Percentiles rank a stretch among this genome's conserved stretches.
These are phyloP conservation scores for Lasiodiplodia theobromae DNA, from an alignment of 2,329 filamentous ascomycete species.

Conservation along the genomic window DNA sequence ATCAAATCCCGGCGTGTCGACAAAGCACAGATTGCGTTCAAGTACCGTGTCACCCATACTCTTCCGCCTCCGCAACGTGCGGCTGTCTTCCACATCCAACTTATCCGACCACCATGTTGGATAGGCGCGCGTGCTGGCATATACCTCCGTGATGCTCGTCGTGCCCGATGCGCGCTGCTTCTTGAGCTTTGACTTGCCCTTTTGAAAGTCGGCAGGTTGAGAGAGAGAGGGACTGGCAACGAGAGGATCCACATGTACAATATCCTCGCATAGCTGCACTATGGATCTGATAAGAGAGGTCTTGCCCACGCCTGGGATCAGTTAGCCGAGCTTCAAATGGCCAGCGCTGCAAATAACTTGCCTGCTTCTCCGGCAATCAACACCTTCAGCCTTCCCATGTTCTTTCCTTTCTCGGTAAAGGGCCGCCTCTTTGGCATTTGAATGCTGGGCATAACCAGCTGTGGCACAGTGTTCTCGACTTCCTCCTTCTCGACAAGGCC, in stretches of 20 bases:
- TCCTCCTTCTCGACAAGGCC: constrained; percentile 42
- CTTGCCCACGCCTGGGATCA: constrained; percentile 75
- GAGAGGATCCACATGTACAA: constrained; percentile 86
- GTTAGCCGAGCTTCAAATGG: constrained; percentile 30
- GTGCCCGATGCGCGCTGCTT: constrained; percentile 21
- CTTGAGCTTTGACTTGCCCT: constrained; percentile 39
- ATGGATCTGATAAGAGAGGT: constrained; percentile 89
- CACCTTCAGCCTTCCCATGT: constrained; percentile 86
- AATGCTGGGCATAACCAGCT: constrained; percentile 98
- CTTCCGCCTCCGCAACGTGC: constrained; percentile 63
- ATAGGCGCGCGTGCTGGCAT: constrained; percentile 66
- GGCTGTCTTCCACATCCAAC: constrained; percentile 71
- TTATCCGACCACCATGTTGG: constrained; percentile 80
- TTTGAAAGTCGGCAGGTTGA: constrained; percentile 35
- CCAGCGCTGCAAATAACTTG: constrained; percentile 45
- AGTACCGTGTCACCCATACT: constrained; percentile 79
- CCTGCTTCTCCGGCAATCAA: constrained; percentile 81
- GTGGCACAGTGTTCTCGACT: constrained; percentile 62
- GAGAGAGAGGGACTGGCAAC: constrained; percentile 37
- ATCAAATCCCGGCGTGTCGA: constrained; percentile 78
- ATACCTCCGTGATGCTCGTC: constrained; percentile 47
- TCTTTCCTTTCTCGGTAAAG: constrained; percentile 86
- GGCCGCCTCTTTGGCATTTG: constrained; percentile 87
- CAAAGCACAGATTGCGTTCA: constrained; percentile 91
- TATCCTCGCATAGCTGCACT: constrained; percentile 84